phyloP scores from a whole-genome alignment of 108 stramenopile genomes.

The Parietichytrium sp. region DNA sequence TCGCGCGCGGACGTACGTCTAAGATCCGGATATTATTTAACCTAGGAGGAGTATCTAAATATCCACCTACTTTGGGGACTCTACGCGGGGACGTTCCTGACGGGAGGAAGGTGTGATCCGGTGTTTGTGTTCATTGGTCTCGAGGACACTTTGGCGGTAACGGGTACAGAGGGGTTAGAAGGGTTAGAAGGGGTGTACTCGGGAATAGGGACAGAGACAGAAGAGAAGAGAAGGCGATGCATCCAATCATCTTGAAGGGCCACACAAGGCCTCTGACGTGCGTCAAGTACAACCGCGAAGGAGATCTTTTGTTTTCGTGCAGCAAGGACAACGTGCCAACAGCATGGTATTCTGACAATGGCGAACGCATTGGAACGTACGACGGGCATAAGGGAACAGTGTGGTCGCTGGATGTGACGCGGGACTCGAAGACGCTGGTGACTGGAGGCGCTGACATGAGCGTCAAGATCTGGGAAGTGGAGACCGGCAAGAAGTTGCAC shows the following conservation, averaged over 20 bases:
- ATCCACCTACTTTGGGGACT: no score
- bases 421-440: conserved; percentile 58
- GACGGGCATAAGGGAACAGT: conserved; percentile 93
- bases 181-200: no score
- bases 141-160: no score
- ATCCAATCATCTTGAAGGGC: conserved; percentile 94
- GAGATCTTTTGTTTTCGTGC: conserved; percentile 92
- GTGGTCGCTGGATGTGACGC: conserved; percentile 84
- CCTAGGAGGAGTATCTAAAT: no score
- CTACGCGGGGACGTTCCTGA: no score
- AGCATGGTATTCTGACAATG: conserved; percentile 86
- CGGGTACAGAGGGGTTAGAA: no score
- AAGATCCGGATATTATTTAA: no score
- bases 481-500: conserved; percentile 80
- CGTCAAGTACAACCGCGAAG: conserved; percentile 93
- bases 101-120: no score
- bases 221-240: no score
- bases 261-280: conserved; percentile 97
- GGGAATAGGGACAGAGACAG: no score
- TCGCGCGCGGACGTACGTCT: no score
- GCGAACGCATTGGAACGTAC: conserved; percentile 92
- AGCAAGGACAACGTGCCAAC: conserved; percentile 85
- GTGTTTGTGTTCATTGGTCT: no score
- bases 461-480: conserved; percentile 81
- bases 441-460: conserved; percentile 62